Base-by-base conservation (phyloP, 495 filamentous ascomycete genomes). In the Tuber umbilicatum region DNA sequence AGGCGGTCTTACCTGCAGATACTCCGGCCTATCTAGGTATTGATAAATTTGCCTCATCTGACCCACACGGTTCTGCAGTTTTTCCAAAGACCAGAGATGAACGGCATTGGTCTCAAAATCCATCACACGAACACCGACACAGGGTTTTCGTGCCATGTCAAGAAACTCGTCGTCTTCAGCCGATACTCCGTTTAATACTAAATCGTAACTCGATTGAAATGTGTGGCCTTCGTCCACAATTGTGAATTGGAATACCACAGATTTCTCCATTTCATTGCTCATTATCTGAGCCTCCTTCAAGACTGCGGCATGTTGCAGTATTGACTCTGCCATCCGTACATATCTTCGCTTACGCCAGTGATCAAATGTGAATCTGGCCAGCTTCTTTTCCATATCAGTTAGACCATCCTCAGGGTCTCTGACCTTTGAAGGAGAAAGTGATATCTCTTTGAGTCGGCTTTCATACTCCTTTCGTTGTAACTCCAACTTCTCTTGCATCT, bases 241-340 rank as follows among this genome's bases (percentile, higher is more conserved):
- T 27, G 93, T 91, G 82, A 97, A 98, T 84, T 99, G 95, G 84
- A 99, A 99, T 45, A 94, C 92, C 23, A 97, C 91, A 77, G 89
- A 89, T 84, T 97, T 95, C 79, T 95, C 93, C 87, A 99, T 92
- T 76, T 94, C 93, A 74, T 97, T 93, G 84, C 96, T 97, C 92
- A 99, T 94, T 70, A 99, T 89, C 82, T 99, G 95, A 5, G 94
- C 96, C 83, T 99, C 95, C 83, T 99, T 99, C 60, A 98, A 84
- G 47, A 89, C 89, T 19, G 91, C 89, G 12, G 94, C 94, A 83
- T 96, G 89, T 78, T 96, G 93, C 38, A 99, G 83, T 41, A 98
- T 89, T 21, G 90, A 90, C 83, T 97, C 95, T n/a, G 94, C 93
- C 92, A 99, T 97, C 72, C 90, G 90, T 70, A 98, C 92, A 78